phyloP scores from a whole-genome alignment of 208 protist genomes.

The Trypanosoma congolense region DNA sequence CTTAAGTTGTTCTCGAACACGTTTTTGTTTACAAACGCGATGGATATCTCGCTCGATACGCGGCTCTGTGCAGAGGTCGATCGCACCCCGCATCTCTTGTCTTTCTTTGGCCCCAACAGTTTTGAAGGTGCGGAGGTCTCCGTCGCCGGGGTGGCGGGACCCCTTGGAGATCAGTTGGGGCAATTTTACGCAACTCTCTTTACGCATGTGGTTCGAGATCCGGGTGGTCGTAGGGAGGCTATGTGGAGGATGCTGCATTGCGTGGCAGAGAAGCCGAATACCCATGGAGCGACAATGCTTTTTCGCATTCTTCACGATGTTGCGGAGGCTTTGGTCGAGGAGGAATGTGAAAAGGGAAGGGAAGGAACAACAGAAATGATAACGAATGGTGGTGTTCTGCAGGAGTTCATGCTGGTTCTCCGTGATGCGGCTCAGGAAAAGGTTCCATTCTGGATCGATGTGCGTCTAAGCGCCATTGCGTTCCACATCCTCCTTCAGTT shows the following conservation, averaged over 20 bases:
- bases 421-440: slow-evolving; percentile 68
- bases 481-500: slow-evolving; percentile 65
- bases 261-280: slow-evolving; percentile 28
- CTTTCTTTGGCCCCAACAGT: slow-evolving; percentile 58
- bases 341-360: slow-evolving; percentile 29
- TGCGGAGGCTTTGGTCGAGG: slow-evolving; percentile 21
- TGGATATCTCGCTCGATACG: slow-evolving; percentile 53
- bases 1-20: slow-evolving; percentile 39
- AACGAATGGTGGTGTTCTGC: slow-evolving; percentile 27
- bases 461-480: slow-evolving; percentile 60
- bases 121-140: slow-evolving; percentile 61
- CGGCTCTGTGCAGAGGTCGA: slow-evolving; percentile 76
- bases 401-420: slow-evolving; percentile 33
- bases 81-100: slow-evolving; percentile 40
- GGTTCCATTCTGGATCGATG: slow-evolving; percentile 81
- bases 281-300: slow-evolving; percentile 42
- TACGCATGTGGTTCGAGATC: slow-evolving; percentile 18
- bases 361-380: slow-evolving; percentile 15
- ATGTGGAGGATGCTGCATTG: slow-evolving; percentile 24
- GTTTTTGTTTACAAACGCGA: slow-evolving; percentile 56
- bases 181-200: slow-evolving; percentile 68
- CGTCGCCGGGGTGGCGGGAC: slow-evolving; percentile 24
- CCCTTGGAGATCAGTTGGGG: slow-evolving; percentile 40
- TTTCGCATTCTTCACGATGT: slow-evolving; percentile 51
- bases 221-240: slow-evolving; percentile 34